Evolutionary conservation across 2,329 filamentous ascomycete species (phyloP).

Genomic region (Talaromyces atroroseus): DNA sequence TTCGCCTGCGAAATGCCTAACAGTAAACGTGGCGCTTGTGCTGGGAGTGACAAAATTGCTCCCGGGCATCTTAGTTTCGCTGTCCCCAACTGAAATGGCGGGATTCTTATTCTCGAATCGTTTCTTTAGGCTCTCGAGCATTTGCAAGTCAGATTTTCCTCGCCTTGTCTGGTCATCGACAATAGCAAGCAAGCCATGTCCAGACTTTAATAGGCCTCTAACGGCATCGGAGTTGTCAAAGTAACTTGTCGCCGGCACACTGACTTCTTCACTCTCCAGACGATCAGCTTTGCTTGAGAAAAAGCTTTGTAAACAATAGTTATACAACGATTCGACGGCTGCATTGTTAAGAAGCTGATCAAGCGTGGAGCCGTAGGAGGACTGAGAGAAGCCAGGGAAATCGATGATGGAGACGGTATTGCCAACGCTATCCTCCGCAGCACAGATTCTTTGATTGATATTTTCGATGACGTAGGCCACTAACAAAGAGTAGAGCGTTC

Average conservation of each 20-base stretch:
- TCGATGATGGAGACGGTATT: constrained; percentile 96
- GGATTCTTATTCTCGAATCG: constrained; percentile 93
- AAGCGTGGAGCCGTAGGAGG: constrained; percentile 74
- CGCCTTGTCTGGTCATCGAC: constrained; percentile 92
- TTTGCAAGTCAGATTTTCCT: constrained; percentile 79
- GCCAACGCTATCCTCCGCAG: constrained; percentile 76
- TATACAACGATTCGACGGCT: constrained; percentile 85
- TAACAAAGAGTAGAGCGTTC: constrained; percentile 87
- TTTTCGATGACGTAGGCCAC: constrained; percentile 91
- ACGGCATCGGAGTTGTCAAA: constrained; percentile 97
- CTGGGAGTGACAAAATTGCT: constrained; percentile 88
- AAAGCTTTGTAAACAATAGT: constrained; percentile 89
- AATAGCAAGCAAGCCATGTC: constrained; percentile 89
- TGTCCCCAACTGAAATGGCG: constrained; percentile 71
- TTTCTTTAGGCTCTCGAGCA: constrained; percentile 84
- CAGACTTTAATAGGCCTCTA: constrained; percentile 81
- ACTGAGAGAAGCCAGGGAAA: constrained; percentile 89
- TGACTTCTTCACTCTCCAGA: constrained; percentile 88
- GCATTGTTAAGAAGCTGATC: constrained; percentile 95
- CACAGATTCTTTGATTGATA: constrained; percentile 85
- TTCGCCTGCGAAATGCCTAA: constrained; percentile 93
- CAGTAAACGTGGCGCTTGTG: constrained; percentile 72
- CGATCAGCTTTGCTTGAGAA: constrained; percentile 92
- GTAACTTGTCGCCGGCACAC: constrained; percentile 85
- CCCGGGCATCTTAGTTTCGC: constrained; percentile 71